These are phyloP conservation scores for Lyophyllum decastes DNA, from an alignment of 768 basidiomycete genomes.

Conservation along the genomic window DNA sequence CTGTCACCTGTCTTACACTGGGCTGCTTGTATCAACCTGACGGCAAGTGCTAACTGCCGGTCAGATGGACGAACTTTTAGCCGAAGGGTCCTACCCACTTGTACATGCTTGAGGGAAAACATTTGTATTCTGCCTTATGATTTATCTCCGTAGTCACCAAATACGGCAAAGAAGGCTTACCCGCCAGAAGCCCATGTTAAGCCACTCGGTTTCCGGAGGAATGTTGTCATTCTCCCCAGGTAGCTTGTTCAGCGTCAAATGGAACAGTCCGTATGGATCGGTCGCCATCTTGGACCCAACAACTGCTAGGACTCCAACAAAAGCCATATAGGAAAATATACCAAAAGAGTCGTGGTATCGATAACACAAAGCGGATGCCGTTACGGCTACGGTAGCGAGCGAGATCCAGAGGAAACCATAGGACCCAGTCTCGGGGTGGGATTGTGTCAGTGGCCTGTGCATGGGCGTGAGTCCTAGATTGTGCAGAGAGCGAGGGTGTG, in stretches of 20 bases:
- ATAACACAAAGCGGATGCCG: neutral
- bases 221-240: slow-evolving; percentile 31
- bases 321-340: neutral
- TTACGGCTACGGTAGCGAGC: neutral
- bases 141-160: neutral
- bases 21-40: slow-evolving; percentile 48
- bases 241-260: slow-evolving; percentile 50
- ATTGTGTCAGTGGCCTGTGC: neutral
- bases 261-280: slow-evolving; percentile 64
- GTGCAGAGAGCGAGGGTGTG: neutral
- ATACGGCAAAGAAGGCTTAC: slow-evolving; percentile 29
- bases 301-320: slow-evolving; percentile 1
- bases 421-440: neutral
- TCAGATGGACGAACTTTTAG: neutral
- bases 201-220: slow-evolving; percentile 60
- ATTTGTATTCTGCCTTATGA: slow-evolving; percentile 37
- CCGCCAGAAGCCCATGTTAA: slow-evolving; percentile 75
- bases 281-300: slow-evolving; percentile 12
- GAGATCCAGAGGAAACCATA: neutral
- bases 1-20: slow-evolving; percentile 38
- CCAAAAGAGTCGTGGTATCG: neutral
- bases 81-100: slow-evolving; percentile 37
- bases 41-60: slow-evolving; percentile 41
- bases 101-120: slow-evolving; percentile 60
- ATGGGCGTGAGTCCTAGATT: neutral